A percentile compares a stretch with the other conserved stretches of the same genome.
These are phyloP conservation scores for Hymenochaete sp. DNA, from an alignment of 1,284 basidiomycete genomes.

Conservation along the genomic window DNA sequence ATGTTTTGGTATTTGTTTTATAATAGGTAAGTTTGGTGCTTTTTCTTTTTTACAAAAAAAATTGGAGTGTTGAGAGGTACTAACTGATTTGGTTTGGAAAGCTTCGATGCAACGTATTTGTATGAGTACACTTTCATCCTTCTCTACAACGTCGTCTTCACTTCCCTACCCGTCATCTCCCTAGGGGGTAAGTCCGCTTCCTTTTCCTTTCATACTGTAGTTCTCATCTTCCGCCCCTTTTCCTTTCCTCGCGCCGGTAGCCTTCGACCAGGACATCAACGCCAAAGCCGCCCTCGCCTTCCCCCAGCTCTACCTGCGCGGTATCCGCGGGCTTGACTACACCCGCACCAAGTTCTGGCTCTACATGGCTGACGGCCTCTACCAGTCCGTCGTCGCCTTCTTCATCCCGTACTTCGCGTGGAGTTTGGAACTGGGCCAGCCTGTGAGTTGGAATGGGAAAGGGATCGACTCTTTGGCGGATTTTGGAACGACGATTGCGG, in stretches of 20 bases:
- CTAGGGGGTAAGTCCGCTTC: constrained; percentile 60
- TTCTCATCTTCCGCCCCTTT: neutral
- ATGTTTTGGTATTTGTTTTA: constrained; percentile 94
- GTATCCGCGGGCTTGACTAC: constrained; percentile 89
- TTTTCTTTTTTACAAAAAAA: constrained; percentile 7
- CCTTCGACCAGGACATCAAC: constrained; percentile 95
- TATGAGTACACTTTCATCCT: constrained; percentile 94
- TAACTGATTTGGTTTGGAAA: constrained; percentile 26
- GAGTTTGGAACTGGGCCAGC: constrained; percentile 50
- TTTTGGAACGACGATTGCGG: constrained; percentile 88
- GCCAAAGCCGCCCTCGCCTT: constrained; percentile 84
- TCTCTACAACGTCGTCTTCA: constrained; percentile 89
- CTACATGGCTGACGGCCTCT: constrained; percentile 91
- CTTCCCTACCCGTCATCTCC: constrained; percentile 85
- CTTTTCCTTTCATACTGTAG: constrained; percentile 13
- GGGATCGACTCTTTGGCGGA: constrained; percentile 76
- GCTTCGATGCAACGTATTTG: constrained; percentile 91
- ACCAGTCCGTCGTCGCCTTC: constrained; percentile 86
- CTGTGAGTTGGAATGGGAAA: constrained; percentile 64
- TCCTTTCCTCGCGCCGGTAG: too few species aligned
- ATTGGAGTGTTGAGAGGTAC: neutral
- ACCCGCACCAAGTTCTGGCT: constrained; percentile 89
- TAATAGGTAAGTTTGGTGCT: constrained; percentile 51
- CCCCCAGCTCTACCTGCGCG: constrained; percentile 89
- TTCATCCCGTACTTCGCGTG: constrained; percentile 83